phyloP scores from a whole-genome alignment of 2,329 filamentous ascomycete genomes.

The Phialocephala subalpina region DNA sequence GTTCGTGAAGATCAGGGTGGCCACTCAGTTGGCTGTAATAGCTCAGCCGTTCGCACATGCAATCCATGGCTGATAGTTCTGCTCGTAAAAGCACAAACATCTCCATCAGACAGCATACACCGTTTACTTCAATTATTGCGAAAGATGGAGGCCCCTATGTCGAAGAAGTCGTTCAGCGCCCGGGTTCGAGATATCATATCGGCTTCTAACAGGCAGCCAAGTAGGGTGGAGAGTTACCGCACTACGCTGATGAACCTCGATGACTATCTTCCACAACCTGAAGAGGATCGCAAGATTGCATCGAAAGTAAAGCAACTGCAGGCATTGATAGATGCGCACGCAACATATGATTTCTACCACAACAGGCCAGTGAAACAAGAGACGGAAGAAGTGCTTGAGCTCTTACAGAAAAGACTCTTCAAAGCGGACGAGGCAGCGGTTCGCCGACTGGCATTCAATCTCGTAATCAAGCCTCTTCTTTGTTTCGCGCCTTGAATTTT shows the following conservation, averaged over 20 bases:
- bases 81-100: not conserved
- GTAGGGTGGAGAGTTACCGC: conserved; percentile 3
- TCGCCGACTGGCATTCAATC: not conserved
- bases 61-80: not conserved
- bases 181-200: not conserved
- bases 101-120: conserved; percentile 1
- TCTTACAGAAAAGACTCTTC: conserved; percentile 5
- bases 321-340: conserved; percentile 1
- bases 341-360: not conserved
- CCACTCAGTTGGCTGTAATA: not conserved
- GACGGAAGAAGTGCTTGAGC: not conserved
- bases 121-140: not conserved
- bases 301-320: conserved; percentile 5
- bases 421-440: not conserved
- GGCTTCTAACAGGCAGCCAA: not conserved
- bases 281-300: conserved; percentile 6
- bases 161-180: conserved; percentile 1
- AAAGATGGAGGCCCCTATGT: not conserved
- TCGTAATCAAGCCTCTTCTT: no score
- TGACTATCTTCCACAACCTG: conserved; percentile 2
- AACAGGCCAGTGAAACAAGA: not conserved
- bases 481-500: no score
- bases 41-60: conserved; percentile 7
- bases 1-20: not conserved
- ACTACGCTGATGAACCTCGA: conserved; percentile 6